Evolutionary conservation across 1,284 basidiomycete genomes (phyloP), one percentile per base, ranked within the genome.

Genomic region (Vanrija humicola): DNA sequence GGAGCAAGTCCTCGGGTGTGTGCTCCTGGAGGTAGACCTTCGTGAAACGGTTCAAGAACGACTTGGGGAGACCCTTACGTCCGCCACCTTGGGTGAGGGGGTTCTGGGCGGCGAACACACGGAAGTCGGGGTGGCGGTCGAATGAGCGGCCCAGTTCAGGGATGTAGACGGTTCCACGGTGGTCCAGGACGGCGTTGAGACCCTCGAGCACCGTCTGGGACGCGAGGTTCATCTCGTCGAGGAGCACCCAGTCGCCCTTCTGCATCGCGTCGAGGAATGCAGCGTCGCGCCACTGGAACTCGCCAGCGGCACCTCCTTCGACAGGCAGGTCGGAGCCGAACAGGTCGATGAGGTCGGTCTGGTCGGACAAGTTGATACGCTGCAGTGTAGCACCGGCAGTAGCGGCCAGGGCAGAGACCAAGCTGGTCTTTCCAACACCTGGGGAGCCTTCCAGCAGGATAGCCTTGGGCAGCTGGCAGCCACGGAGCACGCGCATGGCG

Each of bases 141-240:
- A 99, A 99, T 5, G 88, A 86, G 54, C 90, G 86, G 42, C 90
- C 91, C 6, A 99, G 83, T 72, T 99, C 96, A 3, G 96, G 95
- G 48, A 99, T 87, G 75, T 87, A 98, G 29, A 98, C 91, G 0
- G 88, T 86, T 29, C 96, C 96, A 52, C 96, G 87, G 75, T 99
- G 94, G 77, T 99, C 96, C 26, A 99, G 79, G 14, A 96, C 87
- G 3, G 96, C 93, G 70, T 99, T 99, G 46, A 99, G 83, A 46
- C 96, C 96, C 77, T 99, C 96, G 2, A 99, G 84, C 6, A 99
- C 89, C 1, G 96, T 87, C 73, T 95, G 91, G 25, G 94, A 92
- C 1, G 94, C 95, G 18, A 98, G 82, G 70, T 98, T 98, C 94
- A 98, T 98, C 77, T 99, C 96, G 76, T 99, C 96, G 7, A 99